Conservation (phyloP, 163 green algal species). For the Scenedesmus sp. region DNA sequence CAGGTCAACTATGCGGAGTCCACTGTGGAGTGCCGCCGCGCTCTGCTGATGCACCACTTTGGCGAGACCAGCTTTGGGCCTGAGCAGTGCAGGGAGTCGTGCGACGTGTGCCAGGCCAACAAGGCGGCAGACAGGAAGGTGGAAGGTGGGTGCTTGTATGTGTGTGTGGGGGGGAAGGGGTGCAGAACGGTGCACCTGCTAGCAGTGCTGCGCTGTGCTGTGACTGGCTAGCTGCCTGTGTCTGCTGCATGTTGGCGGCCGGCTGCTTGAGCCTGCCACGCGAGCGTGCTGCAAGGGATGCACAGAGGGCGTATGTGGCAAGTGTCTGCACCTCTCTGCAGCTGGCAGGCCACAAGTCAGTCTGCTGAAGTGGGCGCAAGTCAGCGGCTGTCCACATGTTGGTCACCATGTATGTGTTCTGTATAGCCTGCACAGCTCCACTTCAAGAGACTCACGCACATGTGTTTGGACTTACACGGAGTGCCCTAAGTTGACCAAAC, state of each 20-base stretch:
- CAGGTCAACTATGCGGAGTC: slow-evolving; percentile 90
- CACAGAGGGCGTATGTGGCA: too few relatives aligned
- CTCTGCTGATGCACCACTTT: slow-evolving; percentile 92
- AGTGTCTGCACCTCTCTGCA: too few relatives aligned
- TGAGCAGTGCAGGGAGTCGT: slow-evolving; percentile 75
- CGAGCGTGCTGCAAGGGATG: too few relatives aligned
- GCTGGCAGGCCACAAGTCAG: too few relatives aligned
- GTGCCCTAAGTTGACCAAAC: too few relatives aligned
- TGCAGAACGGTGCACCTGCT: neutral
- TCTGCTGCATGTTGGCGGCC: neutral
- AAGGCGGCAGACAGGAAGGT: slow-evolving; percentile 40
- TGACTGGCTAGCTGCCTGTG: neutral
- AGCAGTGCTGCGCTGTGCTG: neutral
- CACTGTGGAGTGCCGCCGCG: slow-evolving; percentile 84
- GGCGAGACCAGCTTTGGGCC: slow-evolving; percentile 77
- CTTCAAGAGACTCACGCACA: too few relatives aligned
- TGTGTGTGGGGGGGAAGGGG: too few relatives aligned
- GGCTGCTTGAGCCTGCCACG: neutral
- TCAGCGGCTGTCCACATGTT: too few relatives aligned
- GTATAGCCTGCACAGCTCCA: too few relatives aligned
- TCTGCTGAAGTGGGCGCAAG: too few relatives aligned
- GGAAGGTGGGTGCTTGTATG: neutral
- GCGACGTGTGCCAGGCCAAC: slow-evolving; percentile 79
- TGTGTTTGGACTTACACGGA: too few relatives aligned
- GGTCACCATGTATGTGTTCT: neutral